Conservation (phyloP, 148 eudicot species). For the Bassia scoparia region DNA sequence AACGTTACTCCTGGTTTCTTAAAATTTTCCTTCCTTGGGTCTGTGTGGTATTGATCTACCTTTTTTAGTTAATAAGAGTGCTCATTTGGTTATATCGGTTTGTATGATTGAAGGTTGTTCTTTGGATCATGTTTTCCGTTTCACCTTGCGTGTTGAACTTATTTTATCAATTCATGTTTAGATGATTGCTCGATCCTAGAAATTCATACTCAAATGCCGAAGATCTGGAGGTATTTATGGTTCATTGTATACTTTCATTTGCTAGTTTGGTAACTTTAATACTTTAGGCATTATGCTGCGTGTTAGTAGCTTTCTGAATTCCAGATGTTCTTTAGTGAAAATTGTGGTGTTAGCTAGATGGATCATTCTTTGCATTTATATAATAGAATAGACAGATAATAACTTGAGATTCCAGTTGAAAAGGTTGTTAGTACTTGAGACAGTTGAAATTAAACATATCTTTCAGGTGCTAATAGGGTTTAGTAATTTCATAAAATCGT, state of each 20-base stretch:
- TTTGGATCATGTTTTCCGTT: conserved; percentile 4
- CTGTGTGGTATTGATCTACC: too few relatives aligned
- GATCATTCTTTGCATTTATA: not conserved
- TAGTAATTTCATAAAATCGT: not conserved
- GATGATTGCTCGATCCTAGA: conserved; percentile 79
- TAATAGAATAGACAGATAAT: not conserved
- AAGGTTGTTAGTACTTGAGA: not conserved
- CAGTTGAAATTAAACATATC: too few relatives aligned
- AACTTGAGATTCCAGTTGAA: not conserved
- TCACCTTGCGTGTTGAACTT: not conserved
- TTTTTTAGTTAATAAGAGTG: too few relatives aligned
- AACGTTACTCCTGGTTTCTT: too few relatives aligned
- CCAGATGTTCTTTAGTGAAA: not conserved
- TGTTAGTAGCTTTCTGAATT: not conserved
- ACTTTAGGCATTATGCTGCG: not conserved
- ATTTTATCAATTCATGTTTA: conserved; percentile 53
- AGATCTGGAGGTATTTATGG: conserved; percentile 72
- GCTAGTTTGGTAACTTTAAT: not conserved
- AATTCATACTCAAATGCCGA: conserved; percentile 70
- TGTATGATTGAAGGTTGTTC: conserved; percentile 7
- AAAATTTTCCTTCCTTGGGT: too few relatives aligned
- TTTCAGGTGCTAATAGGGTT: not conserved
- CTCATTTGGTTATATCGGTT: too few relatives aligned
- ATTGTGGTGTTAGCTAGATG: not conserved
- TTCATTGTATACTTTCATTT: not conserved